Conservation (phyloP, 305 asterid genomes). For the Fraxinus angustifolia region DNA sequence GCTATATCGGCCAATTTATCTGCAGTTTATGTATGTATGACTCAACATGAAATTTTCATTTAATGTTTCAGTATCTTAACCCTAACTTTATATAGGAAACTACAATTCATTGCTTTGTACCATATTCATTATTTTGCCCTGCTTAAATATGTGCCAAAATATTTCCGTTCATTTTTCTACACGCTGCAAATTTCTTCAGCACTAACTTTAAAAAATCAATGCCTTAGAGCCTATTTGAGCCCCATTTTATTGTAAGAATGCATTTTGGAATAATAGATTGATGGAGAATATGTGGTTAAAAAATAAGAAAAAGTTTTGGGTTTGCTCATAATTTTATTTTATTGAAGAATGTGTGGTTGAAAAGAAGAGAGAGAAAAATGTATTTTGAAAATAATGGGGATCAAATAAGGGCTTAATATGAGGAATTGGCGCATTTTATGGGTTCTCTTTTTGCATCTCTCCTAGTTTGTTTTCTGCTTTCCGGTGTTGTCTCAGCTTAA, state of each 20-base stretch:
- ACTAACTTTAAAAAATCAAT: neutral
- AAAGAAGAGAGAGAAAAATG: no score
- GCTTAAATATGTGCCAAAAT: slow-evolving; percentile 10
- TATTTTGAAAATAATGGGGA: no score
- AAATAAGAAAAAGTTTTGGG: no score
- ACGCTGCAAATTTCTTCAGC: neutral
- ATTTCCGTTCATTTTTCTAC: neutral
- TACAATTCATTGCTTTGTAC: slow-evolving; percentile 1
- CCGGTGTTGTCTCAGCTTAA: slow-evolving; percentile 17
- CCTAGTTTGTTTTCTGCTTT: slow-evolving; percentile 7
- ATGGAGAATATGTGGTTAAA: no score
- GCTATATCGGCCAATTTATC: slow-evolving; percentile 55
- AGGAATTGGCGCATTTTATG: slow-evolving; percentile 1
- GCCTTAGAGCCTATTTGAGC: neutral
- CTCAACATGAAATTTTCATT: slow-evolving; percentile 3
- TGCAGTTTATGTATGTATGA: slow-evolving; percentile 62
- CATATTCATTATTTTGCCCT: slow-evolving; percentile 7
- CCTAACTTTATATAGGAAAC: slow-evolving; percentile 3
- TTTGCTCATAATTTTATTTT: no score
- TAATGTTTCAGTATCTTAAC: neutral
- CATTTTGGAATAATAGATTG: no score
- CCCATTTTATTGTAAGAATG: no score
- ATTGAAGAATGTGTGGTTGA: no score
- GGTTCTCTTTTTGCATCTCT: neutral
- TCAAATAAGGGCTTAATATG: neutral